These are phyloP conservation scores for Kwoniella shandongensis DNA, from an alignment of 768 basidiomycete species.

Conservation along the genomic window DNA sequence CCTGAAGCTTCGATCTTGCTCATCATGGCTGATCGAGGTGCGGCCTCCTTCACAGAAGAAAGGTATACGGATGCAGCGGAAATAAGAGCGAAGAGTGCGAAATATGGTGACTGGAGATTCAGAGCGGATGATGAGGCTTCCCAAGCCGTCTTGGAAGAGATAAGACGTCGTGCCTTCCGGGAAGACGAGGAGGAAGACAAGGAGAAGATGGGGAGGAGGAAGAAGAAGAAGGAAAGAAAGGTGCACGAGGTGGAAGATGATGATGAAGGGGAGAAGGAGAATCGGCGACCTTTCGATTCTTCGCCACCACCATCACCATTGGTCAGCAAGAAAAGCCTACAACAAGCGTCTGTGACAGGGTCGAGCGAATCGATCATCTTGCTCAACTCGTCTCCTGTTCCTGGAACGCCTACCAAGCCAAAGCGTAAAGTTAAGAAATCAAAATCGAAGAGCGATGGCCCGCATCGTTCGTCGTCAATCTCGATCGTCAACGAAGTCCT, in stretches of 20 bases:
- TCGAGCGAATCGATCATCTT: no score
- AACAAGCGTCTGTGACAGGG: no score
- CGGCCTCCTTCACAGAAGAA: slow-evolving; percentile 55
- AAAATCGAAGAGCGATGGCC: no score
- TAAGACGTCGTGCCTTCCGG: neutral
- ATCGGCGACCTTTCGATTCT: no score
- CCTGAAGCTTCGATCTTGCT: slow-evolving; percentile 80
- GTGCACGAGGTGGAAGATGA: neutral
- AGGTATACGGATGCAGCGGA: slow-evolving; percentile 12
- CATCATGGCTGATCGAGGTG: slow-evolving; percentile 71
- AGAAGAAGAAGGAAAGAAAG: neutral
- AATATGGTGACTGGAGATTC: slow-evolving; percentile 84
- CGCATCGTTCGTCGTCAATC: no score
- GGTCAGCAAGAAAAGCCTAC: no score
- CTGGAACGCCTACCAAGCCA: no score
- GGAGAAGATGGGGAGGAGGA: slow-evolving; percentile 4
- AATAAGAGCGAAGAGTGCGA: slow-evolving; percentile 71
- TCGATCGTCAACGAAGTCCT: no score
- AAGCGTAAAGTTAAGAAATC: no score
- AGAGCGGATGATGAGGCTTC: slow-evolving; percentile 59
- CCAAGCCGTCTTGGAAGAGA: neutral
- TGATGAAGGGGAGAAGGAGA: slow-evolving; percentile 3
- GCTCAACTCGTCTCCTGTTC: no score
- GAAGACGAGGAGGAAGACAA: slow-evolving; percentile 1
- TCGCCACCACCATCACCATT: no score